Percentiles rank a stretch among this genome's conserved stretches.
phyloP scores from a whole-genome alignment of 352 stramenopile species.

The Pythium aphanidermatum region DNA sequence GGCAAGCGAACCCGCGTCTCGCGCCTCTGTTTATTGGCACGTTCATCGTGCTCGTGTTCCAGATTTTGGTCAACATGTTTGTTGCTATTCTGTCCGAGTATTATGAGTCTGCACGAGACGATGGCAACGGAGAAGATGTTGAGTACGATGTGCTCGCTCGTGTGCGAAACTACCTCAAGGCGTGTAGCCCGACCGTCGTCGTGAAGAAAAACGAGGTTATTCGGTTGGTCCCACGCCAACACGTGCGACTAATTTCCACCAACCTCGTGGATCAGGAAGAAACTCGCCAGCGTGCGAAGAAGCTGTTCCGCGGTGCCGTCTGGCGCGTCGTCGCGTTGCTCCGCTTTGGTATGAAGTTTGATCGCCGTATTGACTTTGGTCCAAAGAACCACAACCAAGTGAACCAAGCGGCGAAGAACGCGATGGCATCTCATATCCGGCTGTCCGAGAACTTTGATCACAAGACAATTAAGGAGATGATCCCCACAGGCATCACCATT shows the following conservation, averaged over 20 bases:
- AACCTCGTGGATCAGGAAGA: conserved; percentile 86
- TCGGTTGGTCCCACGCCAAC: conserved; percentile 57
- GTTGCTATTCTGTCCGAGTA: conserved; percentile 86
- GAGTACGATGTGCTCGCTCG: conserved; percentile 85
- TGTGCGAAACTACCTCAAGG: conserved; percentile 66
- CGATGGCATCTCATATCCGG: conserved; percentile 68
- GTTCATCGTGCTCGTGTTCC: conserved; percentile 83
- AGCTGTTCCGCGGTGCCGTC: conserved; percentile 77
- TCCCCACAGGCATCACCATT: conserved; percentile 81
- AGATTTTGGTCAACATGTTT: conserved; percentile 89
- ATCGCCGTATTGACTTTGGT: conserved; percentile 74
- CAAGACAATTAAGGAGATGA: conserved; percentile 88
- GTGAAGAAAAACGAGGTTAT: conserved; percentile 74
- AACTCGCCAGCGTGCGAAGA: conserved; percentile 68
- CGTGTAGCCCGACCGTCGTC: conserved; percentile 74
- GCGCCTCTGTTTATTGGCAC: conserved; percentile 79
- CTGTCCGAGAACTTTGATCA: conserved; percentile 88
- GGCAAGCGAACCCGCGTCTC: conserved; percentile 72
- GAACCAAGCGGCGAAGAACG: conserved; percentile 41
- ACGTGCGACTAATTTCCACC: conserved; percentile 81
- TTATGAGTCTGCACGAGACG: conserved; percentile 80
- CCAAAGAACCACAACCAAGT: conserved; percentile 13
- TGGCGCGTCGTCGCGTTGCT: conserved; percentile 85
- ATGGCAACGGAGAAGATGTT: conserved; percentile 57
- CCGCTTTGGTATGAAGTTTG: conserved; percentile 85